A percentile compares a stretch with the other conserved stretches of the same genome.
These are phyloP conservation scores for Kuraishia molischiana DNA, from an alignment of 805 yeast species.

Conservation along the genomic window DNA sequence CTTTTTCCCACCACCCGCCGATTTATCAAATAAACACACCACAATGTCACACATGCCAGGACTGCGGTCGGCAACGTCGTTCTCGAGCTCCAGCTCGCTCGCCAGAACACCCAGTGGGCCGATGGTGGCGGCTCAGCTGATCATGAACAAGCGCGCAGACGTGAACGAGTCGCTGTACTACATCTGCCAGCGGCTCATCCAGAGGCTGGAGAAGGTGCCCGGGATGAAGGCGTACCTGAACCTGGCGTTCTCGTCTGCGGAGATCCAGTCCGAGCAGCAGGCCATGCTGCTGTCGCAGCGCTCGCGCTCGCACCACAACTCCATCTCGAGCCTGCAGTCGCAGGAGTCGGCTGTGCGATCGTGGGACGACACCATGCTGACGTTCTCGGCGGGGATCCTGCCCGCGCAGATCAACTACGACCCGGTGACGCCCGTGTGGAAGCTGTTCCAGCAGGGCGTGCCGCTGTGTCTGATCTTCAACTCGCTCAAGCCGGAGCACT, in stretches of 20 bases:
- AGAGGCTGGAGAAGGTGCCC: slow-evolving; percentile 45
- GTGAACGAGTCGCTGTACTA: slow-evolving; percentile 63
- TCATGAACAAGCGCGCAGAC: slow-evolving; percentile 55
- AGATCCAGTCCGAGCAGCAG: slow-evolving; percentile 63
- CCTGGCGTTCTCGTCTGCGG: slow-evolving; percentile 57
- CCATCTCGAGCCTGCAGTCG: slow-evolving; percentile 2
- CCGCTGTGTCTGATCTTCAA: slow-evolving; percentile 85
- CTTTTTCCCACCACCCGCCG: too few species aligned
- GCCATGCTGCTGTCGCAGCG: slow-evolving; percentile 38
- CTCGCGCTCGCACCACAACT: background rate
- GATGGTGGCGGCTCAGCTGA: slow-evolving; percentile 28
- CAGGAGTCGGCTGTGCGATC: slow-evolving; percentile 10
- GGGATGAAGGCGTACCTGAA: slow-evolving; percentile 62
- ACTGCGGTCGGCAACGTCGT: slow-evolving; percentile 14
- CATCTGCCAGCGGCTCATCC: slow-evolving; percentile 48
- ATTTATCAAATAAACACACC: too few species aligned
- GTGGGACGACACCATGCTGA: slow-evolving; percentile 33
- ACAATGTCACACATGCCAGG: slow-evolving; percentile 15
- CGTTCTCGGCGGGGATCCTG: slow-evolving; percentile 68
- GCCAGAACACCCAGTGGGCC: slow-evolving; percentile 31
- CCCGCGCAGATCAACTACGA: slow-evolving; percentile 73
- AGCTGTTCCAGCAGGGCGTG: slow-evolving; percentile 83
- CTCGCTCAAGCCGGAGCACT: slow-evolving; percentile 43
- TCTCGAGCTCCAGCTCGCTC: slow-evolving; percentile 10
- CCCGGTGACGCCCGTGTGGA: slow-evolving; percentile 88